Evolutionary conservation across 2,329 filamentous ascomycete species (phyloP).

Genomic region (Xylariaceae sp.): DNA sequence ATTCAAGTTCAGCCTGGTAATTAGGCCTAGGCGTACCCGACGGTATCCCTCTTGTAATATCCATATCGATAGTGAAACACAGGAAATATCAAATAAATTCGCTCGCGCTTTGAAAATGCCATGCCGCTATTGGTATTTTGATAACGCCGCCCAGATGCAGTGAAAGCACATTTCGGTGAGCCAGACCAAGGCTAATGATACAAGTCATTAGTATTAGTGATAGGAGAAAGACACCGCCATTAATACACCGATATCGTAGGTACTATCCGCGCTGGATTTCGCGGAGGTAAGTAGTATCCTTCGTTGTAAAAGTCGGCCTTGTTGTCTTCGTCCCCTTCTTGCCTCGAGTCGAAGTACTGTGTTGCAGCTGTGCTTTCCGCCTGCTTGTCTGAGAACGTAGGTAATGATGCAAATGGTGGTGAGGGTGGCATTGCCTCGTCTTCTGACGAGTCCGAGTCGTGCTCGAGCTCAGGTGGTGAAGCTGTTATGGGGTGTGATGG

Average conservation of each 20-base stretch:
- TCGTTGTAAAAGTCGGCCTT: constrained; percentile 52
- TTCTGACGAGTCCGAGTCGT: constrained; percentile 71
- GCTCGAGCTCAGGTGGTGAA: constrained; percentile 70
- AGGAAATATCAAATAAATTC: constrained; percentile 26
- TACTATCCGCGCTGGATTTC: constrained; percentile 54
- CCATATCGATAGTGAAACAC: constrained; percentile 24
- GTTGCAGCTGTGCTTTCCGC: constrained; percentile 42
- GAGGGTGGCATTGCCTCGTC: constrained; percentile 76
- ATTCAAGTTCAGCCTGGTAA: constrained; percentile 19
- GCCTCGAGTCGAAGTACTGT: constrained; percentile 40
- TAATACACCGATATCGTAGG: constrained; percentile 62
- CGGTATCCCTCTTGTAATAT: constrained; percentile 12
- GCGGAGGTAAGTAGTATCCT: constrained; percentile 56
- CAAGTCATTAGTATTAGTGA: constrained; percentile 41
- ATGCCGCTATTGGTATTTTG: constrained; percentile 39
- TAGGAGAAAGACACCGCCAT: constrained; percentile 10
- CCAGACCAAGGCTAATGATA: constrained; percentile 26
- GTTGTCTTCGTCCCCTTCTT: constrained; percentile 41
- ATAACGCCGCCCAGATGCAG: constrained; percentile 42
- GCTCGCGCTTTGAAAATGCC: constrained; percentile 37
- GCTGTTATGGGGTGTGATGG: constrained; percentile 59
- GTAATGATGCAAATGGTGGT: constrained; percentile 60
- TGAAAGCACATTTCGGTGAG: constrained; percentile 33
- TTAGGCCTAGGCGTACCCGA: constrained; percentile 21
- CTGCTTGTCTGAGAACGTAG: constrained; percentile 64